Evolutionary conservation across 805 yeast species (phyloP), one percentile per base, ranked within the genome.

Genomic region (Suhomyces pyralidae): DNA sequence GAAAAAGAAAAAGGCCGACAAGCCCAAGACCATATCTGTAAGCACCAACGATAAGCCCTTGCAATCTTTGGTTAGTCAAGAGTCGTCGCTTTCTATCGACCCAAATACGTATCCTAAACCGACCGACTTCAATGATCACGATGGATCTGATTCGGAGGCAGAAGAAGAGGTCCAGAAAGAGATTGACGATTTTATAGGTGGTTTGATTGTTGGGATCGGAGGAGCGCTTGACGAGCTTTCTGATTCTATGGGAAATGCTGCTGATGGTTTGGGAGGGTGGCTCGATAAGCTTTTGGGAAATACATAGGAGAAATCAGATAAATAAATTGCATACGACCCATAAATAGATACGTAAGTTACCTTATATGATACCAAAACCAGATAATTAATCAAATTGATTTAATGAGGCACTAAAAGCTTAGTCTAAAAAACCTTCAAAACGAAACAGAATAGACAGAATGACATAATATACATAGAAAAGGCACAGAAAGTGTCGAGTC

Each of bases 51-150:
- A 58, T 3, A 40, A 61, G 22, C 71, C 74, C 5, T 51, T 52
- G 10, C 54, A 56, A 43, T 65, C 73, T 1, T 50, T 70, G 57
- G 44, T 45, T 8, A 50, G 54, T 12, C 66, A 65, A 42, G 73
- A 70, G 49, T 52, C 64, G 3, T 53, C 62, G 10, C 25, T 61
- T 3, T 46, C 57, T 14, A 36, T 60, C n/a, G 49, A 45, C 7
- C 44, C 65, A 5, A 61, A 54, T 40, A 15, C 54, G 8, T 40
- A 62, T 8, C 70, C 73, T 7, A 62, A 66, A 49, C 71, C 71
- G 2, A 61, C 65, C 7, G 69, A 68, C 55, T 62, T 64, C 12
- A 26, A 15, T 12, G 50, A 48, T 24, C 8, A 20, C 7, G 43
- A 40, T 10, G n/a, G 28, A 1, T 17, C 22, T 15, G 26, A 14